Conservation (phyloP, 2,329 filamentous ascomycete species). For the Paecilomyces niveus region DNA sequence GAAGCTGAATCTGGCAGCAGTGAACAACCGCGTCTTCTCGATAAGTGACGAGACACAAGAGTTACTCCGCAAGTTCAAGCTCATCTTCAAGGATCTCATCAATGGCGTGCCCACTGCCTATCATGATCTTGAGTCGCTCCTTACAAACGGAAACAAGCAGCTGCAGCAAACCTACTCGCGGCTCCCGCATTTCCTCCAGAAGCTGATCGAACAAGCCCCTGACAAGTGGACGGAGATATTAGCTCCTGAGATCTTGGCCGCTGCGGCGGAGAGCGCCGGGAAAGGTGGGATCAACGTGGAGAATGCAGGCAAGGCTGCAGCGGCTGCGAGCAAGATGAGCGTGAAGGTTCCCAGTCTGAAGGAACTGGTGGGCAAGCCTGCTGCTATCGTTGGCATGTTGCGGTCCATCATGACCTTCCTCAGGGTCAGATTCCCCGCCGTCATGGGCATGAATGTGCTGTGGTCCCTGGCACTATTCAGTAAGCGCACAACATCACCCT, state of each 20-base stretch:
- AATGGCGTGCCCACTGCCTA: conserved; percentile 92
- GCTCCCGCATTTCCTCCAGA: conserved; percentile 73
- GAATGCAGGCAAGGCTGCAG: conserved; percentile 45
- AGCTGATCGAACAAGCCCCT: conserved; percentile 76
- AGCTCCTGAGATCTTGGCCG: conserved; percentile 75
- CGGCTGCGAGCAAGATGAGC: conserved; percentile 58
- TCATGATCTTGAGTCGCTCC: conserved; percentile 69
- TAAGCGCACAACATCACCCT: conserved; percentile 42
- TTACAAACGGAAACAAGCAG: conserved; percentile 57
- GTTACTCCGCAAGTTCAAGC: conserved; percentile 74
- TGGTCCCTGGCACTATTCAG: conserved; percentile 83
- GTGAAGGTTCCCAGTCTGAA: conserved; percentile 66
- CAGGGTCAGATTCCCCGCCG: conserved; percentile 79
- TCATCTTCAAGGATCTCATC: conserved; percentile 84
- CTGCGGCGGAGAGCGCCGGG: conserved; percentile 60
- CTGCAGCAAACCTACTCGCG: conserved; percentile 57
- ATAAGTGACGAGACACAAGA: conserved; percentile 78
- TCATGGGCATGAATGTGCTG: conserved; percentile 84
- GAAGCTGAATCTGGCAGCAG: conserved; percentile 71
- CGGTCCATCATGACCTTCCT: conserved; percentile 86
- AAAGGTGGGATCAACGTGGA: conserved; percentile 54
- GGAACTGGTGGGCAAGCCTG: conserved; percentile 75
- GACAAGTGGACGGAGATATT: conserved; percentile 70
- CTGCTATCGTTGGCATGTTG: conserved; percentile 76
- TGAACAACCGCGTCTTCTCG: conserved; percentile 79